Evolutionary conservation across 2,329 filamentous ascomycete species (phyloP).

Genomic region (Colletotrichum sp.): DNA sequence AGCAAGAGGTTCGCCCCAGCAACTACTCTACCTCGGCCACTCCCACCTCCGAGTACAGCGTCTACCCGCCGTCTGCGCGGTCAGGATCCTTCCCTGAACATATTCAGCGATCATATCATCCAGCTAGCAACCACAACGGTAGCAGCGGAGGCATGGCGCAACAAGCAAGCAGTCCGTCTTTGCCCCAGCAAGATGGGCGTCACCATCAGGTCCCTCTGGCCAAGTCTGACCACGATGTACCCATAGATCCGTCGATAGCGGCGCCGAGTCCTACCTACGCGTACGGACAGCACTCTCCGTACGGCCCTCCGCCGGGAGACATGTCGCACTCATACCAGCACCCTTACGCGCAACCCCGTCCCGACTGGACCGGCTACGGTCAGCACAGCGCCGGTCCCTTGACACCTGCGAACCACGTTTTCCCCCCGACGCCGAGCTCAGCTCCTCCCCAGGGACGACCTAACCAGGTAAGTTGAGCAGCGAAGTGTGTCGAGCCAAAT

Average conservation of each 20-base stretch:
- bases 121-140: conserved; percentile 74
- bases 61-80: conserved; percentile 76
- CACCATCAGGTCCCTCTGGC: conserved; percentile 78
- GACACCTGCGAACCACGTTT: conserved; percentile 58
- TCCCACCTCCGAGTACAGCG: conserved; percentile 86
- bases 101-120: conserved; percentile 83
- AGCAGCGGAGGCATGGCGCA: conserved; percentile 94
- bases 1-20: conserved; percentile 76
- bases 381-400: conserved; percentile 56
- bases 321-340: conserved; percentile 81
- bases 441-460: conserved; percentile 59
- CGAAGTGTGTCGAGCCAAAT: not conserved
- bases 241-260: conserved; percentile 99
- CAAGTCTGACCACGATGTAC: conserved; percentile 95
- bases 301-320: conserved; percentile 81
- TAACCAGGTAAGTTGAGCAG: conserved; percentile 59
- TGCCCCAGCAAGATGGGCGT: conserved; percentile 82
- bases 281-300: conserved; percentile 84
- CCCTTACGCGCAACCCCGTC: conserved; percentile 71
- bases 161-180: conserved; percentile 95
- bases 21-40: conserved; percentile 81
- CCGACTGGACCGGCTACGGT: conserved; percentile 76
- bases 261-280: conserved; percentile 91
- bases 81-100: conserved; percentile 88
- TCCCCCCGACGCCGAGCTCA: conserved; percentile 60